These are phyloP conservation scores for Xerocomellus chrysenteron DNA, from an alignment of 768 basidiomycete species.

Conservation along the genomic window DNA sequence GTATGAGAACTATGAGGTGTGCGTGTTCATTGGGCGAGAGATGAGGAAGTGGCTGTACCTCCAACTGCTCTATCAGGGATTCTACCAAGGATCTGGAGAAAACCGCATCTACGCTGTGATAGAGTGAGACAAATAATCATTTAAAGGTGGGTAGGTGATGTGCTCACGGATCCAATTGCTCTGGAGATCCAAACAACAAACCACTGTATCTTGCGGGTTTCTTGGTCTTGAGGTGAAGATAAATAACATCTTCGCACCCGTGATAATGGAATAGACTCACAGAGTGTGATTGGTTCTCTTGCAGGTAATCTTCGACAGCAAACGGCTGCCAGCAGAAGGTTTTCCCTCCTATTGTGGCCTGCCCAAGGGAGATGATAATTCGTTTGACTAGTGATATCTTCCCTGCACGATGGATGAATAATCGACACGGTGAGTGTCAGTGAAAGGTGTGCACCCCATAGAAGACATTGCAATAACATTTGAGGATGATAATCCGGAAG, in stretches of 20 bases:
- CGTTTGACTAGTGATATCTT: slow-evolving; percentile 85
- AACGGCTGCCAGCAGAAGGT: slow-evolving; percentile 46
- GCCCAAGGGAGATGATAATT: slow-evolving; percentile 68
- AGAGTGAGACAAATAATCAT: slow-evolving; percentile 3
- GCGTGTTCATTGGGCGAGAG: slow-evolving; percentile 80
- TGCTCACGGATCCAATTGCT: slow-evolving; percentile 47
- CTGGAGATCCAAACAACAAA: slow-evolving; percentile 51
- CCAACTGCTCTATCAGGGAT: slow-evolving; percentile 62
- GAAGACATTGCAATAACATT: slow-evolving; percentile 84
- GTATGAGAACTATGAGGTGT: slow-evolving; percentile 79
- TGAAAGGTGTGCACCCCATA: slow-evolving; percentile 69
- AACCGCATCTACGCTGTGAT: slow-evolving; percentile 43
- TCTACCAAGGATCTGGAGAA: slow-evolving; percentile 64
- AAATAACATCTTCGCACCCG: background rate
- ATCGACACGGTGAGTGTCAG: background rate
- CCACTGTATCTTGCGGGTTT: slow-evolving; percentile 42
- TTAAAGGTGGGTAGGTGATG: background rate
- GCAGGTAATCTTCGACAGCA: slow-evolving; percentile 48
- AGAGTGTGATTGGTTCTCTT: slow-evolving; percentile 17
- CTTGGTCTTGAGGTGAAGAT: slow-evolving; percentile 10
- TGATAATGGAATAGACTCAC: slow-evolving; percentile 14
- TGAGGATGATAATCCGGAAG: slow-evolving; percentile 92
- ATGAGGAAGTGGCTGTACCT: slow-evolving; percentile 62
- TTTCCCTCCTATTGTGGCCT: slow-evolving; percentile 19
- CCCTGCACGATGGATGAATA: slow-evolving; percentile 42